These are phyloP conservation scores for Colletotrichum sp. DNA, from an alignment of 2,329 filamentous ascomycete genomes.

Conservation along the genomic window DNA sequence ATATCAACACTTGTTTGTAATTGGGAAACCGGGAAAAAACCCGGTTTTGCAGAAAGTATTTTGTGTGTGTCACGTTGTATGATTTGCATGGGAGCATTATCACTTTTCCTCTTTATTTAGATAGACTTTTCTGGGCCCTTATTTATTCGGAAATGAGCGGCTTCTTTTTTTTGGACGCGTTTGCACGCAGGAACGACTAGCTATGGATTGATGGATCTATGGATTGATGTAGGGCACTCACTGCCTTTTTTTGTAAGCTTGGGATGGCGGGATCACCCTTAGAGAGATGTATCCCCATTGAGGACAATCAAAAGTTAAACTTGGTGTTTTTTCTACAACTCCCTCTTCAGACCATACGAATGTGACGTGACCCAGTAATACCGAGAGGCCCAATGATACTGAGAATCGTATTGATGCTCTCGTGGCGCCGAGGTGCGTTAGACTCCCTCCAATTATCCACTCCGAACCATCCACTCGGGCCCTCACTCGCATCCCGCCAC, in stretches of 20 bases:
- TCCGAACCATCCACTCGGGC: neutral
- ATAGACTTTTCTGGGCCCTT: constrained; percentile 8
- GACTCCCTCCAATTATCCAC: neutral
- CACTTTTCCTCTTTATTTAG: neutral
- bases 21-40: neutral
- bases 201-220: neutral
- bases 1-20: neutral
- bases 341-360: neutral
- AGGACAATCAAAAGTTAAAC: neutral
- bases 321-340: neutral
- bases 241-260: neutral
- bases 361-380: neutral
- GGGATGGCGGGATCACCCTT: neutral
- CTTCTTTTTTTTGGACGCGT: neutral
- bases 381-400: neutral
- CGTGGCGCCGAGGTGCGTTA: neutral
- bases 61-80: neutral
- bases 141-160: neutral
- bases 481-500: neutral
- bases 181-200: neutral
- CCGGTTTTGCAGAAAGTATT: neutral
- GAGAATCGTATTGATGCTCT: neutral
- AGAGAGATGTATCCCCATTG: neutral
- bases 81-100: neutral
- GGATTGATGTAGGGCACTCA: neutral